A percentile compares a stretch with the other conserved stretches of the same genome.
These are phyloP conservation scores for Sarcocystis neurona DNA, from an alignment of 169 alveolate species.

Conservation along the genomic window DNA sequence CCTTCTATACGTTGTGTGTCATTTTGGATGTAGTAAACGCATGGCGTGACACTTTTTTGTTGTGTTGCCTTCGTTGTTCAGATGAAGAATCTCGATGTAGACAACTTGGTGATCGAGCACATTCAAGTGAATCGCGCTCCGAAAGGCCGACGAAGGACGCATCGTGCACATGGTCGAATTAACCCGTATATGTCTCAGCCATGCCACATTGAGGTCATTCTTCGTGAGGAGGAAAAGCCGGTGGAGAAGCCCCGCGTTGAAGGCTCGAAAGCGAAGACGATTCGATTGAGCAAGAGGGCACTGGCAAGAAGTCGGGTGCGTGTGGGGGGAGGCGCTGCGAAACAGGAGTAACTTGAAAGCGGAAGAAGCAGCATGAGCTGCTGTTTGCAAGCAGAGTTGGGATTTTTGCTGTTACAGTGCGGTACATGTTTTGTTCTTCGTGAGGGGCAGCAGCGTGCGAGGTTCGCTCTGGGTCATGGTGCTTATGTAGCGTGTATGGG, in stretches of 20 bases:
- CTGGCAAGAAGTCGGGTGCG: constrained; percentile 78
- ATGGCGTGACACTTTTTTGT: too few species aligned
- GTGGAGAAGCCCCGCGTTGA: constrained; percentile 78
- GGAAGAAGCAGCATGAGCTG: too few species aligned
- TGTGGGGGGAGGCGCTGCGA: constrained; percentile 67
- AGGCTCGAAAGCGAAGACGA: constrained; percentile 66
- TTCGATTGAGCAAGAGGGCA: constrained; percentile 80
- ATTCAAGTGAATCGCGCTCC: constrained; percentile 94
- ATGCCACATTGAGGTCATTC: constrained; percentile 88
- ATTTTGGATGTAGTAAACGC: too few species aligned
- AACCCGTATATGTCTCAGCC: constrained; percentile 89
- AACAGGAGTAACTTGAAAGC: too few species aligned
- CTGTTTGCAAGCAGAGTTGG: too few species aligned
- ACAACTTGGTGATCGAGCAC: constrained; percentile 89
- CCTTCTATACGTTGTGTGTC: too few species aligned
- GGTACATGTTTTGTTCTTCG: too few species aligned
- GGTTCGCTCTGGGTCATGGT: too few species aligned
- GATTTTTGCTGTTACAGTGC: too few species aligned
- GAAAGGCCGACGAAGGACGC: constrained; percentile 97
- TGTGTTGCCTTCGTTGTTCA: constrained; percentile 38
- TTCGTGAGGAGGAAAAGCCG: constrained; percentile 80
- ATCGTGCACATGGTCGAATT: constrained; percentile 99
- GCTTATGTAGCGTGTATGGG: too few species aligned
- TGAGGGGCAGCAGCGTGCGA: too few species aligned
- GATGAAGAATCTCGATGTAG: constrained; percentile 91